Conservation (phyloP, 225 moss, liverwort and hornwort species). For the Neckera pumila region DNA sequence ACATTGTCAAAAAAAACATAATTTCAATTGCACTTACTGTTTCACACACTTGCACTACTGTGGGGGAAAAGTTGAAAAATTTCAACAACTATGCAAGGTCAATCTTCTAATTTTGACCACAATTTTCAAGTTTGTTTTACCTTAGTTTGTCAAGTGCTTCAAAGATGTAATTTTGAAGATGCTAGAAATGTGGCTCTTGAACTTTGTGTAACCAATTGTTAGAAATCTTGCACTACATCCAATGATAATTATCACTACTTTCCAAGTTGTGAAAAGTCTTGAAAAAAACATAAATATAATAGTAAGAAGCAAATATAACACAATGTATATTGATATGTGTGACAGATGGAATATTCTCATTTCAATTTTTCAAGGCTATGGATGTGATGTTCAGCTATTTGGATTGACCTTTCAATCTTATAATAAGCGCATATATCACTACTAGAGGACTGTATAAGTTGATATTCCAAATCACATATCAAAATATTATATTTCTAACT, state of each 20-base stretch:
- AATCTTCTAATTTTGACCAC: not conserved
- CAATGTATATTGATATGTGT: not conserved
- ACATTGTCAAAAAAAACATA: too few species aligned
- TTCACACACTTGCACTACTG: too few species aligned
- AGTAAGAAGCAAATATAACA: not conserved
- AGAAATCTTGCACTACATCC: not conserved
- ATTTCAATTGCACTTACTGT: too few species aligned
- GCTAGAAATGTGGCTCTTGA: not conserved
- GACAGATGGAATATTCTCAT: too few species aligned
- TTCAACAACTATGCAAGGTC: too few species aligned
- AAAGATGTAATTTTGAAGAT: not conserved
- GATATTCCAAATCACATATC: too few species aligned
- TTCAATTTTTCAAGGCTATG: not conserved
- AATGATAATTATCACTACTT: not conserved
- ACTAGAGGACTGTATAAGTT: too few species aligned
- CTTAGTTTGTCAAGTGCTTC: not conserved
- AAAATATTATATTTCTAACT: not conserved
- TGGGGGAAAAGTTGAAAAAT: too few species aligned
- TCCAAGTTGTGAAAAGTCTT: not conserved
- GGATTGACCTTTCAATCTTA: not conserved
- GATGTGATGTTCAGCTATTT: not conserved
- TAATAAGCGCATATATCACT: not conserved
- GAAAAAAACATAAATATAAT: accelerated
- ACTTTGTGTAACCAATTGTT: not conserved
- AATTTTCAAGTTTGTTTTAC: too few species aligned